Percentiles rank a stretch among this genome's conserved stretches.
These are phyloP conservation scores for Emergomyces pasteurianus DNA, from an alignment of 2,329 filamentous ascomycete species.

Conservation along the genomic window DNA sequence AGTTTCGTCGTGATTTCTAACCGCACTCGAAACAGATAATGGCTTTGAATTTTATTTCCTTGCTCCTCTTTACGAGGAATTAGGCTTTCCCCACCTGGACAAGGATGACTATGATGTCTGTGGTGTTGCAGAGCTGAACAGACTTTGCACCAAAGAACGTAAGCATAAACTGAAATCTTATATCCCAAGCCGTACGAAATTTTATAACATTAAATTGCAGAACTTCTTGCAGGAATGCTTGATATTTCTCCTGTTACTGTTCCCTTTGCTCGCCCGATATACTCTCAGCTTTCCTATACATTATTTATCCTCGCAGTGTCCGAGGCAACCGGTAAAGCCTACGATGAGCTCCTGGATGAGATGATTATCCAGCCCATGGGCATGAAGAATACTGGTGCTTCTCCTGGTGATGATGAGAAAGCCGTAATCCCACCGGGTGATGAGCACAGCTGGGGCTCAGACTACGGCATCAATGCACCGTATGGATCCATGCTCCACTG, in stretches of 20 bases:
- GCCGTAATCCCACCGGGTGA: slow-evolving; percentile 26
- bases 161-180: not conserved
- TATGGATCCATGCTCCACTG: slow-evolving; percentile 12
- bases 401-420: slow-evolving; percentile 19
- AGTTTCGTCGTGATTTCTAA: not conserved
- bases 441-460: slow-evolving; percentile 22
- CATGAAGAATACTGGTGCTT: slow-evolving; percentile 16
- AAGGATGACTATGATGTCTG: slow-evolving; percentile 26
- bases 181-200: not conserved
- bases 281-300: slow-evolving; percentile 33
- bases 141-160: slow-evolving; percentile 24
- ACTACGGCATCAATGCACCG: slow-evolving; percentile 25
- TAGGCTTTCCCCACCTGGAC: slow-evolving; percentile 28
- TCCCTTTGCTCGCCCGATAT: slow-evolving; percentile 25
- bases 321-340: slow-evolving; percentile 16
- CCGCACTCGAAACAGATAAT: slow-evolving; percentile 9
- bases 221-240: slow-evolving; percentile 22
- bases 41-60: slow-evolving; percentile 30
- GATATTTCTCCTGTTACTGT: slow-evolving; percentile 19
- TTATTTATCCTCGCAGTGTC: slow-evolving; percentile 26
- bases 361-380: slow-evolving; percentile 16
- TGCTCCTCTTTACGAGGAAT: slow-evolving; percentile 21
- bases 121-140: slow-evolving; percentile 26
- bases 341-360: slow-evolving; percentile 14
- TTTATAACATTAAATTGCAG: slow-evolving; percentile 11